These are phyloP conservation scores for Sporothrix variecibatus DNA, from an alignment of 2,329 filamentous ascomycete genomes.

Conservation along the genomic window DNA sequence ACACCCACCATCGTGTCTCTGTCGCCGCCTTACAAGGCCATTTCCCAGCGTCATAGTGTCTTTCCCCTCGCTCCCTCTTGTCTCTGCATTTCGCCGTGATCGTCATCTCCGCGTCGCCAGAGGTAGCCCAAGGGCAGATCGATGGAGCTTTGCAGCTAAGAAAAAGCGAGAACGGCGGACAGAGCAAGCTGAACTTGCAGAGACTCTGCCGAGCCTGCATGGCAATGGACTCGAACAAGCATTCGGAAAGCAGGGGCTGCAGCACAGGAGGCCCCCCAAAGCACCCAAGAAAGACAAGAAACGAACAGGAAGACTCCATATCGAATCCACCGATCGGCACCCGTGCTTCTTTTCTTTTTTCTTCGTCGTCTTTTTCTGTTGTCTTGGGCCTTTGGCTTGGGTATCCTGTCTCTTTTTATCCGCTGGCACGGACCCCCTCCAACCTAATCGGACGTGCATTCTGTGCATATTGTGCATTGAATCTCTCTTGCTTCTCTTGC, in stretches of 20 bases:
- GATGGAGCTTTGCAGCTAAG: not conserved
- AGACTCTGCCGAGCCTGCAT: not conserved
- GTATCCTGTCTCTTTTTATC: not conserved
- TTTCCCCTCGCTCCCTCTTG: not conserved
- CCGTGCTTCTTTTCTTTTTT: not conserved
- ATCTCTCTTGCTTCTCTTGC: not conserved
- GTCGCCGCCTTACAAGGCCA: not conserved
- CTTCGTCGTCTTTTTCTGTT: not conserved
- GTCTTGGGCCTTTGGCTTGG: not conserved
- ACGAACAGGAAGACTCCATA: not conserved
- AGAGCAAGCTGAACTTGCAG: not conserved
- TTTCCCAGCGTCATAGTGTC: not conserved
- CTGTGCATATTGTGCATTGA: constrained; percentile 19
- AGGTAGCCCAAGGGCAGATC: not conserved
- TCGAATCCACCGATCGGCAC: not conserved
- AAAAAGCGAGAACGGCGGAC: not conserved
- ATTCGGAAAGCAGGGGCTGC: not conserved
- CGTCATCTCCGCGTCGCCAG: not conserved
- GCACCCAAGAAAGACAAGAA: not conserved
- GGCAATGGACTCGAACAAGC: not conserved
- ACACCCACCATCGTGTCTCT: not conserved
- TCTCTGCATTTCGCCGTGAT: not conserved
- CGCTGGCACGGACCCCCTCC: constrained; percentile 22
- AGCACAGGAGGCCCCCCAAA: constrained; percentile 10
- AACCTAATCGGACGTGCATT: constrained; percentile 10